A percentile compares a stretch with the other conserved stretches of the same genome.
Evolutionary conservation across 2,329 filamentous ascomycete genomes (phyloP).

Genomic region (Nemania sp.): DNA sequence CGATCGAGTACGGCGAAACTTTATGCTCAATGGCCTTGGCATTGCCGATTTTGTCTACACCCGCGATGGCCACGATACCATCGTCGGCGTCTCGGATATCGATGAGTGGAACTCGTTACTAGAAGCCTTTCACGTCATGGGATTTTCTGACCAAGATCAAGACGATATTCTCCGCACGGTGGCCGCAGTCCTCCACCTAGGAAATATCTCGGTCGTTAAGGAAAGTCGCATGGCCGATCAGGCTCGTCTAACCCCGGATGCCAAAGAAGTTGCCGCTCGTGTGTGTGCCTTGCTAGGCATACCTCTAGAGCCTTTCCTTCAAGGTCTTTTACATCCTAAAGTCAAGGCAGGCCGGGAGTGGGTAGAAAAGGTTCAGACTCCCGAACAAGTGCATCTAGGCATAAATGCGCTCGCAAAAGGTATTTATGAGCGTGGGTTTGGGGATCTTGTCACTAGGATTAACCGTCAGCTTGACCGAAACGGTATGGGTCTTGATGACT

Average conservation of each 20-base stretch:
- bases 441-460: constrained; percentile 90
- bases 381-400: constrained; percentile 91
- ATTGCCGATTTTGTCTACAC: constrained; percentile 94
- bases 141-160: constrained; percentile 88
- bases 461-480: constrained; percentile 92
- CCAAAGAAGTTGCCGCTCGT: constrained; percentile 78
- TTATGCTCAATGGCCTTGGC: constrained; percentile 79
- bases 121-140: constrained; percentile 95
- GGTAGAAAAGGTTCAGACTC: constrained; percentile 98
- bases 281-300: constrained; percentile 90
- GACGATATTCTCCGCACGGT: constrained; percentile 85
- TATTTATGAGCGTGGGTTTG: constrained; percentile 96
- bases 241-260: constrained; percentile 81
- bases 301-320: constrained; percentile 83
- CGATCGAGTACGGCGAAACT: constrained; percentile 75
- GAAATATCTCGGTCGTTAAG: constrained; percentile 89
- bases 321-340: constrained; percentile 88
- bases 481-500: constrained; percentile 85
- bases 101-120: constrained; percentile 92
- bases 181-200: constrained; percentile 90
- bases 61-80: constrained; percentile 88
- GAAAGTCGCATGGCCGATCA: constrained; percentile 93
- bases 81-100: constrained; percentile 87
- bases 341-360: constrained; percentile 97
- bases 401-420: constrained; percentile 95